Evolutionary conservation across 768 basidiomycete genomes (phyloP).

Genomic region (Boletus rex-veris): DNA sequence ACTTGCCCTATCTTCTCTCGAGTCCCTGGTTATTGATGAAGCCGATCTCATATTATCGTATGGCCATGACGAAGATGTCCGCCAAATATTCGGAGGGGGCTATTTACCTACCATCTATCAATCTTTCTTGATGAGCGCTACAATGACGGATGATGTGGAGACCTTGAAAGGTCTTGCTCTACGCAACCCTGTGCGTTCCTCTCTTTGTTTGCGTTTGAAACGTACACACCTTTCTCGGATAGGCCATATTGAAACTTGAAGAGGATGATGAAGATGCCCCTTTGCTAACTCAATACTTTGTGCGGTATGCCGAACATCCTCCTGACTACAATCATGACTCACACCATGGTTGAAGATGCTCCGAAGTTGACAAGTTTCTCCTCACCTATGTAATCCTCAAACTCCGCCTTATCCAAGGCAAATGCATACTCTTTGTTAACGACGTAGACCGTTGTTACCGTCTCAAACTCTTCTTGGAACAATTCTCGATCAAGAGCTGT

Average conservation of each 20-base stretch:
- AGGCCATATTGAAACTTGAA: conserved; percentile 86
- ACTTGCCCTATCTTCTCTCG: conserved; percentile 61
- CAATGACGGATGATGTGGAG: conserved; percentile 95
- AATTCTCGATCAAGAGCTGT: conserved; percentile 94
- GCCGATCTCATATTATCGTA: conserved; percentile 97
- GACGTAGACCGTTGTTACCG: conserved; percentile 93
- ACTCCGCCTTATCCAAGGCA: conserved; percentile 91
- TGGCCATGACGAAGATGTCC: conserved; percentile 89
- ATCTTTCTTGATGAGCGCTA: conserved; percentile 95
- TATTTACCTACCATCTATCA: conserved; percentile 82
- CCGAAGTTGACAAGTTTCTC: conserved; percentile 96
- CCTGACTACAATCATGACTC: background rate
- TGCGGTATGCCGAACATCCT: conserved; percentile 48
- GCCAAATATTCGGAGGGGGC: conserved; percentile 62
- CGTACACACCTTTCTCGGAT: background rate
- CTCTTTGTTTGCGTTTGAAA: background rate
- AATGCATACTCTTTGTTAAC: conserved; percentile 96
- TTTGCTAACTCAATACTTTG: conserved; percentile 81
- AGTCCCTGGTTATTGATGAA: conserved; percentile 93
- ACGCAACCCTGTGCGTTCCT: conserved; percentile 71
- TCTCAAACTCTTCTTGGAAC: conserved; percentile 95
- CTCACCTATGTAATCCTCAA: conserved; percentile 95
- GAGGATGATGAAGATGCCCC: conserved; percentile 82
- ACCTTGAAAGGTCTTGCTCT: conserved; percentile 83
- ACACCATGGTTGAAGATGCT: conserved; percentile 49